Conservation (phyloP, 2,329 filamentous ascomycete genomes). For the Dactylellina leptospora region DNA sequence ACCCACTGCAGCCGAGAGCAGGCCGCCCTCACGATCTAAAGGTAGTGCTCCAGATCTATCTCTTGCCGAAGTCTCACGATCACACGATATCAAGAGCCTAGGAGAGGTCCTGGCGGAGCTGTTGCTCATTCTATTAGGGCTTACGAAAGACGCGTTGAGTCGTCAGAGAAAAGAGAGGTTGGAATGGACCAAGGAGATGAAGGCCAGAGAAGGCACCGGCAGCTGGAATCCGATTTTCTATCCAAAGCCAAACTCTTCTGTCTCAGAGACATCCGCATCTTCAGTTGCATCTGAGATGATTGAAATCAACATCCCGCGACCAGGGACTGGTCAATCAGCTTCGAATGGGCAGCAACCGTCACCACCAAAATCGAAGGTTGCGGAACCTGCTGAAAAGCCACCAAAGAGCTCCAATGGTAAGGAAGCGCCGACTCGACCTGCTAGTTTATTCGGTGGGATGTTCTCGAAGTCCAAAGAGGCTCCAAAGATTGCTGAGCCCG, state of each 20-base stretch:
- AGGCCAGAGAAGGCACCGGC: conserved; percentile 39
- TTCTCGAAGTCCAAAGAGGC: conserved; percentile 46
- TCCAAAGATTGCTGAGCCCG: conserved; percentile 30
- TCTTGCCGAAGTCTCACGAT: conserved; percentile 24
- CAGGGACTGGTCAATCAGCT: conserved; percentile 32
- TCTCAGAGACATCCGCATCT: conserved; percentile 36
- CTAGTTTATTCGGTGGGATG: conserved; percentile 44
- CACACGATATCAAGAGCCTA: conserved; percentile 40
- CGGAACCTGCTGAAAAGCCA: conserved; percentile 19
- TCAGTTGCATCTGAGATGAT: conserved; percentile 43
- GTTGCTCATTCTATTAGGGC: conserved; percentile 39
- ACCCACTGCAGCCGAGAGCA: conserved; percentile 17
- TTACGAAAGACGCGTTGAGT: conserved; percentile 32
- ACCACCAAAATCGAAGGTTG: conserved; percentile 2
- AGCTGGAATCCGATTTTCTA: conserved; percentile 46
- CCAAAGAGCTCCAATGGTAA: conserved; percentile 10
- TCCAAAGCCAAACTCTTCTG: conserved; percentile 28
- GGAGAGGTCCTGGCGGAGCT: conserved; percentile 38
- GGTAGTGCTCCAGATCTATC: conserved; percentile 14
- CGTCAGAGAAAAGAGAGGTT: conserved; percentile 48
- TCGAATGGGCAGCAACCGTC: conserved; percentile 29
- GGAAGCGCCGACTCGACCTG: conserved; percentile 28
- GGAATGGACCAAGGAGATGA: conserved; percentile 46
- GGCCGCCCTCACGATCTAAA: conserved; percentile 36
- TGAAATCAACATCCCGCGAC: conserved; percentile 43